Conservation (phyloP, 2,329 filamentous ascomycete species). For the Aureobasidium sp. region DNA sequence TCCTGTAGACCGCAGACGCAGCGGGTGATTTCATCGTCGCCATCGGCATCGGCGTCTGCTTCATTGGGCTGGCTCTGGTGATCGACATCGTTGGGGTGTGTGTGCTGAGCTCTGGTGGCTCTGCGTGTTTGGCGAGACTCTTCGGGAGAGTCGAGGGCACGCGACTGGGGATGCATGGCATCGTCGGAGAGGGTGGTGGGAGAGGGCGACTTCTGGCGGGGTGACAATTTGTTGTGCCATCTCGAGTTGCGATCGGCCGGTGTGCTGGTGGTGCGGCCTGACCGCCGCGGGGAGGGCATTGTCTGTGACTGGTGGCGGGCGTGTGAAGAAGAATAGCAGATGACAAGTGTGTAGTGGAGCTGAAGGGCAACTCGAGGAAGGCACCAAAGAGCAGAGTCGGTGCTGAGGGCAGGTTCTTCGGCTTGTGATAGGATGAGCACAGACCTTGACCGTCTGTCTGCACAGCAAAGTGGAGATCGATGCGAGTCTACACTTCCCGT, state of each 20-base stretch:
- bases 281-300: conserved; percentile 8
- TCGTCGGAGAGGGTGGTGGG: conserved; percentile 60
- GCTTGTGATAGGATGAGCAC: background rate
- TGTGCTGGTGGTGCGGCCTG: conserved; percentile 9
- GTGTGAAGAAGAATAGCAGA: background rate
- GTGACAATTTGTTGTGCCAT: conserved; percentile 61
- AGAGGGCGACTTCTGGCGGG: conserved; percentile 66
- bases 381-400: background rate
- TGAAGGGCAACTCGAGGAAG: background rate
- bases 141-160: conserved; percentile 40
- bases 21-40: conserved; percentile 86
- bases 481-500: background rate
- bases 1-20: conserved; percentile 93
- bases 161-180: conserved; percentile 39
- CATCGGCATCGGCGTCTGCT: conserved; percentile 56
- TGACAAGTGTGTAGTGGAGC: background rate
- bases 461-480: background rate
- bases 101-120: conserved; percentile 65
- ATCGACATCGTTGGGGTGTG: conserved; percentile 47
- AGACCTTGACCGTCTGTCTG: background rate
- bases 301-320: background rate
- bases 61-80: conserved; percentile 36
- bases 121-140: conserved; percentile 65
- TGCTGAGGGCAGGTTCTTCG: background rate
- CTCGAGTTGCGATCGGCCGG: conserved; percentile 58